Base-by-base conservation (phyloP, 177 flowering plant genomes). In the Vitis hybrid region DNA sequence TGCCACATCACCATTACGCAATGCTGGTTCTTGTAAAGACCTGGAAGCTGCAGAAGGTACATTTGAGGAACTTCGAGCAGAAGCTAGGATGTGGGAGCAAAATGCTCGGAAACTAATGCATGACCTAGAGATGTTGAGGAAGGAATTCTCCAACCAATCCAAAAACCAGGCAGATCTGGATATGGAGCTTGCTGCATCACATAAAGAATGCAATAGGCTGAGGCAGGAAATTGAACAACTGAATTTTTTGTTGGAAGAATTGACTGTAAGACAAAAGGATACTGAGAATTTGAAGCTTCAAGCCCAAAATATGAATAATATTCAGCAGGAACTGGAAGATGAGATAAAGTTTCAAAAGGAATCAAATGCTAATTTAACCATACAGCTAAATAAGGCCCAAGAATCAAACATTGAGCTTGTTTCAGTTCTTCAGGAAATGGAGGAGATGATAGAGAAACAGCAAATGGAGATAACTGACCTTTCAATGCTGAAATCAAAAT, bases 361-460 rank as follows among this genome's bases (percentile, higher is more conserved):
- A 56, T 61, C 68, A 26, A 75, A 62, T 57, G 48, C 61, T 6
- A 45, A 55, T 51, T 70, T 75, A 49, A 26, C 39, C 2, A 5
- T 67, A 54, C 78, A 75, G 71, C 71, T 75, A 15, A 52, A 56
- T 54, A 75, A 67, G 50, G 57, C 71, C 57, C 78, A 71, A 48
- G 74, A 75, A 50, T 75, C 78, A 60, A 75, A 75, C 55, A 63
- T 75, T 67, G 78, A 75, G 50, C 64, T 75, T 20, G 60, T 75
- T 66, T 75, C 78, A 11, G 58, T 75, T 70, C 78, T 75, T 61
- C 74, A 75, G 66, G 78, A 75, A 20, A 66, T 75, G 52, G 78
- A 75, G 48, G 68, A 70, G 20, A 75, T 71, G 12, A 57, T 75
- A 61, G 74, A 75, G 14, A 55, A 62, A 20, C 78, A 75, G 67